Base-by-base conservation (phyloP, 179 eudicot genomes). In the Spergularia azorica region DNA sequence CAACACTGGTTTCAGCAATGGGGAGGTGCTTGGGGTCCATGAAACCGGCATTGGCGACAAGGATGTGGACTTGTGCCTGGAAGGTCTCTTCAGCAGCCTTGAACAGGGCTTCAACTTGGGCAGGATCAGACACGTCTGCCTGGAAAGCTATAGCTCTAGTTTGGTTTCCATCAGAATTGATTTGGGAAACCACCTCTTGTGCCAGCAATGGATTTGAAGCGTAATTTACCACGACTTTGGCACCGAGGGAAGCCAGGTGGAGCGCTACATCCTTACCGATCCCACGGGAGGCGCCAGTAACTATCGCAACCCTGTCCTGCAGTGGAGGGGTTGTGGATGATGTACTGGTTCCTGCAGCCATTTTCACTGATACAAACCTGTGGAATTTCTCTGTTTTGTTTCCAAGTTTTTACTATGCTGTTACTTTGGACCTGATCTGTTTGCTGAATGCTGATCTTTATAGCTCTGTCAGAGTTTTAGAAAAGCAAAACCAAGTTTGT, bases 201-300 rank as follows among this genome's bases (percentile, higher is more conserved):
- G 98, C 98, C 0, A 70, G 64, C 11, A 73, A n/a, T 69, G 91
- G 70, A 79, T 81, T 88, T 78, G 90, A 78, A 39, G 83, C 66
- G 80, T 89, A 92, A 76, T 89, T 94, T 83, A 94, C 83, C 11
- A 88, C 85, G 5, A 92, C 39, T 55, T 83, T 89, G 14, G 97
- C 92, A 1, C 96, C 96, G 14, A 89, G 91, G 66, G 94, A 86
- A 10, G 84, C 79, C 2, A 94, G 84, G 69, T 89, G 94, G 58
- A 86, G 76, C 9, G 91, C 78, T 48, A 94, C 87, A 78, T 87
- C 91, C 51, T 88, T 87, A 60, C 98, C 98, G 3, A 92, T 90
- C 2, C 97, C 97, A 0, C 91, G 88, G 5, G 98, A 94, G 6
- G 87, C 84, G 20, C 98, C 97, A 8, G 95, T 94, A 60, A 94